phyloP scores from a whole-genome alignment of 176 grass and related monocot species.

The Paspalum notatum region DNA sequence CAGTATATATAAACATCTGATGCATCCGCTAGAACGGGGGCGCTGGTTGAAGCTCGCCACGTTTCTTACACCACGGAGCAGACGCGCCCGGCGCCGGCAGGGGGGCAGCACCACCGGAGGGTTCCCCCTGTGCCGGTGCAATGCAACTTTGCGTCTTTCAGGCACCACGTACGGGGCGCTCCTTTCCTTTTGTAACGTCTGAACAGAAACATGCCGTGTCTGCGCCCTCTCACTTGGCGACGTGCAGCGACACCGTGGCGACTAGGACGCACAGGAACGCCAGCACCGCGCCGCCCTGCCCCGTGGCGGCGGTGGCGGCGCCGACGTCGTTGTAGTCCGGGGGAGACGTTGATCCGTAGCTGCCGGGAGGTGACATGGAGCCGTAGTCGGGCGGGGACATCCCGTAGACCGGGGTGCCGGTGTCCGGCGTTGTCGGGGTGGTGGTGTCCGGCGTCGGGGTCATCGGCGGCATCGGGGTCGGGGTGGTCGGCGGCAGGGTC shows the following conservation, averaged over 20 bases:
- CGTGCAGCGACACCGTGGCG: slow-evolving; percentile 33
- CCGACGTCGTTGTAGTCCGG: slow-evolving; percentile 60
- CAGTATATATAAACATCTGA: slow-evolving; percentile 29
- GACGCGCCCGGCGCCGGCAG: neutral
- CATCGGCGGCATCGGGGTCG: slow-evolving; percentile 26
- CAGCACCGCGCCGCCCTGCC: neutral
- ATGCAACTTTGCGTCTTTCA: neutral
- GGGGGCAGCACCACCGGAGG: neutral
- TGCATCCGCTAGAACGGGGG: slow-evolving; percentile 8
- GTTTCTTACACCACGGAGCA: slow-evolving; percentile 27
- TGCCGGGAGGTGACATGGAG: slow-evolving; percentile 41
- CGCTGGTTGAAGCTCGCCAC: slow-evolving; percentile 3
- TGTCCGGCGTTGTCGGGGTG: slow-evolving; percentile 45
- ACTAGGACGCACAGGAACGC: slow-evolving; percentile 40
- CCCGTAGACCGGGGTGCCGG: slow-evolving; percentile 45
- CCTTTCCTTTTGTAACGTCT: neutral
- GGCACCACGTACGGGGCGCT: slow-evolving; percentile 33
- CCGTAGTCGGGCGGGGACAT: slow-evolving; percentile 44
- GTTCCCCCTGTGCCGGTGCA: neutral
- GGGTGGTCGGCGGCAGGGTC: slow-evolving; percentile 31
- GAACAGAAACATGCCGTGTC: slow-evolving; percentile 15
- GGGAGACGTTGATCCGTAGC: slow-evolving; percentile 43
- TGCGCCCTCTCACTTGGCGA: slow-evolving; percentile 21
- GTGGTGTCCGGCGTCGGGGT: slow-evolving; percentile 30
- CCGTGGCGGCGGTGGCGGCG: slow-evolving; percentile 22